Evolutionary conservation across 2,329 filamentous ascomycete genomes (phyloP).

Genomic region (Fusarium cyanostomum): DNA sequence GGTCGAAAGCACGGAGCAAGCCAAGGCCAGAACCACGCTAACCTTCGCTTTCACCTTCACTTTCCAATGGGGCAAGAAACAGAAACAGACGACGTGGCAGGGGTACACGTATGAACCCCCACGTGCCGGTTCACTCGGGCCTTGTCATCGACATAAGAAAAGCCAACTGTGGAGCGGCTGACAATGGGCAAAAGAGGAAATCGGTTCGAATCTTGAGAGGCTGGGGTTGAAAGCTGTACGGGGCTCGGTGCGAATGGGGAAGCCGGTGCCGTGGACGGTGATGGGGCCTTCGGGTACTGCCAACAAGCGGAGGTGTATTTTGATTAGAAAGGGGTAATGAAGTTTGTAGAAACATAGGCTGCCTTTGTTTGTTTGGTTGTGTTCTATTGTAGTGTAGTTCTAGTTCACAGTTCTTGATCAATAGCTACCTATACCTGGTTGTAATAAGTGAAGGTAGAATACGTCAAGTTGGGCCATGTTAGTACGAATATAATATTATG

Average conservation of each 20-base stretch:
- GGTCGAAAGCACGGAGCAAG: slow-evolving; percentile 6
- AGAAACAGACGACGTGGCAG: slow-evolving; percentile 1
- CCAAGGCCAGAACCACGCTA: slow-evolving; percentile 6
- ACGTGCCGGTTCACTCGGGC: slow-evolving; percentile 15
- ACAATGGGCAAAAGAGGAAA: slow-evolving; percentile 1
- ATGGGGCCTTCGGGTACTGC: slow-evolving; percentile 1
- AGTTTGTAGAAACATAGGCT: too few relatives aligned
- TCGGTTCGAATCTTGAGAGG: neutral
- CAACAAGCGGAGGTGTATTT: slow-evolving; percentile 19
- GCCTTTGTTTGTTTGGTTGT: too few relatives aligned
- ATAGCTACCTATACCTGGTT: too few relatives aligned
- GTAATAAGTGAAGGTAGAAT: too few relatives aligned
- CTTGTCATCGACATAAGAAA: too few relatives aligned
- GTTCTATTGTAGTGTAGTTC: too few relatives aligned
- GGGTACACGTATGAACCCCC: slow-evolving; percentile 6
- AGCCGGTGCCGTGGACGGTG: slow-evolving; percentile 11
- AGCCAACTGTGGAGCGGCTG: slow-evolving; percentile 9
- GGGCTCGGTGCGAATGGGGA: slow-evolving; percentile 22
- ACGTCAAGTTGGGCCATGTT: too few relatives aligned
- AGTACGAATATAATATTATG: too few relatives aligned
- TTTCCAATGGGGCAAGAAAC: slow-evolving; percentile 2
- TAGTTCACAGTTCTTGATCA: too few relatives aligned
- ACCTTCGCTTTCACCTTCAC: neutral
- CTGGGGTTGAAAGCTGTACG: neutral
- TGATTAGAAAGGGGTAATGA: neutral